These are phyloP conservation scores for Arthrobotrys conoides DNA, from an alignment of 2,329 filamentous ascomycete genomes.

Conservation along the genomic window DNA sequence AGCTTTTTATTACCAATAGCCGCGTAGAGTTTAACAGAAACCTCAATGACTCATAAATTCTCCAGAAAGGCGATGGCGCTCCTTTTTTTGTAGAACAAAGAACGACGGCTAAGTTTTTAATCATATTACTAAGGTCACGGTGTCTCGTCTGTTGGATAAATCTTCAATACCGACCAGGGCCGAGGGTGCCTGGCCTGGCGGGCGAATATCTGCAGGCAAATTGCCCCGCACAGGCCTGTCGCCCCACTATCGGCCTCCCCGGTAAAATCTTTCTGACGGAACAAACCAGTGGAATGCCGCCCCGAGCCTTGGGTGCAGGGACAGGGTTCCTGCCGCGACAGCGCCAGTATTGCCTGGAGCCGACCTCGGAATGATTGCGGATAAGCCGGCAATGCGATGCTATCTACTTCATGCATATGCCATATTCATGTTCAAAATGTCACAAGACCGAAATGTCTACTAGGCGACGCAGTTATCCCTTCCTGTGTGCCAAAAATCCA, in stretches of 20 bases:
- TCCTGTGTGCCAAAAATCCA: conserved; percentile 41
- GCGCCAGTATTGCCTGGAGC: conserved; percentile 41
- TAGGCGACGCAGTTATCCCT: not conserved
- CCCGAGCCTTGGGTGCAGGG: conserved; percentile 33
- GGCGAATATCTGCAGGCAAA: conserved; percentile 36
- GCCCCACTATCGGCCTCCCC: conserved; percentile 46
- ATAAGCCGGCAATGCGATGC: conserved; percentile 19
- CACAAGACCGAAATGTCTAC: conserved; percentile 3
- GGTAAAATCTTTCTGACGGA: conserved; percentile 46
- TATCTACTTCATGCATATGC: not conserved
- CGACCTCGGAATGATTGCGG: conserved; percentile 50
- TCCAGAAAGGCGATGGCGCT: conserved; percentile 23
- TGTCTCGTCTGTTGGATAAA: conserved; percentile 38
- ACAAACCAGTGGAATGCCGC: conserved; percentile 16
- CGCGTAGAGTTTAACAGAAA: conserved; percentile 21
- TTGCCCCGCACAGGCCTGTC: conserved; percentile 36
- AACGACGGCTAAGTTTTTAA: conserved; percentile 8
- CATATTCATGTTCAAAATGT: conserved; percentile 5
- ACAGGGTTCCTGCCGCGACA: conserved; percentile 38
- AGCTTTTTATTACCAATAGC: conserved; percentile 21
- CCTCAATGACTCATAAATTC: conserved; percentile 44
- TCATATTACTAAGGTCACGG: conserved; percentile 13
- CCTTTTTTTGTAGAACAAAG: conserved; percentile 14
- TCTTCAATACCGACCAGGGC: conserved; percentile 23
- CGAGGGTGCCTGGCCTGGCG: no score